phyloP scores from a whole-genome alignment of 768 basidiomycete genomes.

The Fomitopsis serialis region DNA sequence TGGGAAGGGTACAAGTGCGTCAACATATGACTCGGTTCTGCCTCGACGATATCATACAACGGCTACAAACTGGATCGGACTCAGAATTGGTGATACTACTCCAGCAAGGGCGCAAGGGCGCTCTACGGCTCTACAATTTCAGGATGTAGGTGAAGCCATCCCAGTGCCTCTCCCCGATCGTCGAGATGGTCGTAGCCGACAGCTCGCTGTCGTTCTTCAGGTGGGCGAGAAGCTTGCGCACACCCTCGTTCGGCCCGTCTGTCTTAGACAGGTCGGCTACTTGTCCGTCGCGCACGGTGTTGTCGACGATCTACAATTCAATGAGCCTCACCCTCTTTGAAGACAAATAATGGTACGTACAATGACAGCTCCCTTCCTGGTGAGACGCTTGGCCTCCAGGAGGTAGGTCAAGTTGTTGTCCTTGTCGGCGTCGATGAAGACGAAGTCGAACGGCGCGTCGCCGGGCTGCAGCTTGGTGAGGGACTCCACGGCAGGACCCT shows the following conservation, averaged over 20 bases:
- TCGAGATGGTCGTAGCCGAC: constrained; percentile 31
- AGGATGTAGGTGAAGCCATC: constrained; percentile 25
- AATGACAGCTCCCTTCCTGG: constrained; percentile 55
- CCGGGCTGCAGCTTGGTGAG: constrained; percentile 42
- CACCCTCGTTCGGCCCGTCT: constrained; percentile 34
- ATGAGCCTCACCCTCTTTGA: too few relatives aligned
- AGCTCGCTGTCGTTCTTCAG: constrained; percentile 41
- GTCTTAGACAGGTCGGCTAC: constrained; percentile 31
- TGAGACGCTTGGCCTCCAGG: constrained; percentile 52
- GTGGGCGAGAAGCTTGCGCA: constrained; percentile 37
- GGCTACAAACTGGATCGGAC: too few relatives aligned
- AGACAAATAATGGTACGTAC: constrained; percentile 27
- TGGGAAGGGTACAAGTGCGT: too few relatives aligned
- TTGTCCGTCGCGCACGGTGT: constrained; percentile 47
- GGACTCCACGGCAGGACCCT: constrained; percentile 47
- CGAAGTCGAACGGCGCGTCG: constrained; percentile 49
- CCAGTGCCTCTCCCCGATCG: constrained; percentile 28
- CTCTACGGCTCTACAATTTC: not conserved
- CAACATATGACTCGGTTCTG: too few relatives aligned
- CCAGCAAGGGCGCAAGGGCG: not conserved
- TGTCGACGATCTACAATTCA: constrained; percentile 47
- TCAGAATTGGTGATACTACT: too few relatives aligned
- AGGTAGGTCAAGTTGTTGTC: constrained; percentile 49
- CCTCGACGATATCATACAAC: too few relatives aligned
- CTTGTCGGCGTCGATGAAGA: constrained; percentile 74